A percentile compares a stretch with the other conserved stretches of the same genome.
These are phyloP conservation scores for Leccinum brunneo-olivaceum DNA, from an alignment of 1,284 basidiomycete species.

Conservation along the genomic window DNA sequence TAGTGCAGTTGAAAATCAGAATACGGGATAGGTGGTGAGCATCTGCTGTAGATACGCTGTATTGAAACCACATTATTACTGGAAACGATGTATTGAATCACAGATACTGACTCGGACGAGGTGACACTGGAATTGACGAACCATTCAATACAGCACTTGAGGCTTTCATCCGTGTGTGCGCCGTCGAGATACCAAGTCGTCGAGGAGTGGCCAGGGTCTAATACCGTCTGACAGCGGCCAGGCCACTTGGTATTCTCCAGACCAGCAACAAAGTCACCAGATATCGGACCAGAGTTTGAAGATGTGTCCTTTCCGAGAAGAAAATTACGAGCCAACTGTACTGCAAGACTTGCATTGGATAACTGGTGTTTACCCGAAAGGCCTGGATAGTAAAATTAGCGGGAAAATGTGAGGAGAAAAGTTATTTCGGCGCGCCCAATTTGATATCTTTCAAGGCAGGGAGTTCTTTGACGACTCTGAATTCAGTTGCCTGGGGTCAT, in stretches of 20 bases:
- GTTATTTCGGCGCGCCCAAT: slow-evolving; percentile 46
- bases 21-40: slow-evolving; percentile 39
- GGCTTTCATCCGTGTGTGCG: slow-evolving; percentile 90
- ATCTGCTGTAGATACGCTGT: slow-evolving; percentile 3
- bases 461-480: slow-evolving; percentile 48
- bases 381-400: slow-evolving; percentile 39
- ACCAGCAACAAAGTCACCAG: slow-evolving; percentile 53
- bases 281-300: slow-evolving; percentile 35
- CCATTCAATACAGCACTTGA: slow-evolving; percentile 86
- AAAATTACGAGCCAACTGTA: slow-evolving; percentile 71
- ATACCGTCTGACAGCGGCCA: slow-evolving; percentile 88
- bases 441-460: slow-evolving; percentile 47
- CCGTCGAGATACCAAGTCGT: slow-evolving; percentile 92
- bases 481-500: slow-evolving; percentile 50
- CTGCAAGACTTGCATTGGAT: slow-evolving; percentile 86
- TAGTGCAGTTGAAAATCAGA: slow-evolving; percentile 95
- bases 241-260: slow-evolving; percentile 82
- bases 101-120: slow-evolving; percentile 30
- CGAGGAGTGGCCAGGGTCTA: slow-evolving; percentile 43
- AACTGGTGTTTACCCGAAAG: slow-evolving; percentile 87
- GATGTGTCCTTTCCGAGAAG: slow-evolving; percentile 30
- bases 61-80: slow-evolving; percentile 7
- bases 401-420: neutral
- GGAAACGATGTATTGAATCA: neutral
- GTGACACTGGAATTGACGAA: slow-evolving; percentile 56